Percentiles rank a stretch among this genome's conserved stretches.
phyloP scores from a whole-genome alignment of 2,329 filamentous ascomycete species.

The Clonostachys byssicola region DNA sequence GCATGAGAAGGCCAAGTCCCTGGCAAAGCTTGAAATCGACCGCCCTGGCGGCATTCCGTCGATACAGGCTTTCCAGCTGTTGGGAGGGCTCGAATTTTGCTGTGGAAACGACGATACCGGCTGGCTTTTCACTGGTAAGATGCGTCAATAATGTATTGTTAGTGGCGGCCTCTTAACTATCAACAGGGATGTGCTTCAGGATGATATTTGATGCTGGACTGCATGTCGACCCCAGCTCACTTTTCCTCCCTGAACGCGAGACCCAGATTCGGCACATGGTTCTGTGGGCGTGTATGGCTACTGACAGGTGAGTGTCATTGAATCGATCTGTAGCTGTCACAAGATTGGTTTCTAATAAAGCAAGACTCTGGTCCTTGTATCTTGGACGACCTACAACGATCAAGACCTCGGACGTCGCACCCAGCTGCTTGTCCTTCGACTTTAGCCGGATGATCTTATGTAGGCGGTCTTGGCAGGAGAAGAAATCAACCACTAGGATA shows the following conservation, averaged over 20 bases:
- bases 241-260: slow-evolving; percentile 4
- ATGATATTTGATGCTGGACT: slow-evolving; percentile 9
- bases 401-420: slow-evolving; percentile 9
- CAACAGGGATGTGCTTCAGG: slow-evolving; percentile 5
- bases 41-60: slow-evolving; percentile 8
- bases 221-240: slow-evolving; percentile 5
- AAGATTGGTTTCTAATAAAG: too few relatives aligned
- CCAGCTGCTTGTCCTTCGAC: slow-evolving; percentile 3
- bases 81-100: slow-evolving; percentile 9
- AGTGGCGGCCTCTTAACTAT: neutral
- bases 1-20: slow-evolving; percentile 8
- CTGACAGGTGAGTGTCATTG: slow-evolving; percentile 4
- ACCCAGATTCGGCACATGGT: slow-evolving; percentile 8
- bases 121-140: slow-evolving; percentile 4
- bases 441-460: slow-evolving; percentile 2
- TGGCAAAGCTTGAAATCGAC: slow-evolving; percentile 7
- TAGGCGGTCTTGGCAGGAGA: slow-evolving; percentile 3
- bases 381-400: slow-evolving; percentile 8
- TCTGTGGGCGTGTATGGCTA: slow-evolving; percentile 7
- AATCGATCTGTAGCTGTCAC: neutral
- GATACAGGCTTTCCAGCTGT: slow-evolving; percentile 7
- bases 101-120: slow-evolving; percentile 10
- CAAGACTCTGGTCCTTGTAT: slow-evolving; percentile 7
- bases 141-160: neutral
- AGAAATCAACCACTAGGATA: slow-evolving; percentile 7